phyloP scores from a whole-genome alignment of 768 basidiomycete species.

The Boletus fagicola region DNA sequence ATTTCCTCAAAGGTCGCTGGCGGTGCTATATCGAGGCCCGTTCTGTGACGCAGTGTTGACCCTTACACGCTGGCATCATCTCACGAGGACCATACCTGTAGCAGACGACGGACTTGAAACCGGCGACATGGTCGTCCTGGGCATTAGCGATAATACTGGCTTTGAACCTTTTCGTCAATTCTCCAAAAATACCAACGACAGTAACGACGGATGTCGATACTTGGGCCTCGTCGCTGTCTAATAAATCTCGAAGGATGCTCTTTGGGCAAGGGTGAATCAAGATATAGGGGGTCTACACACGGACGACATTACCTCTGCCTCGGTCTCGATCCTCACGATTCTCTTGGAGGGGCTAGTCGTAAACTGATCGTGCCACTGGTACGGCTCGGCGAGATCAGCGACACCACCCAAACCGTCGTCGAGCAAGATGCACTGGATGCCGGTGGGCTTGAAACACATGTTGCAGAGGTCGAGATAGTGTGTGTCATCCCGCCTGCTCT shows the following conservation, averaged over 20 bases:
- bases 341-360: constrained; percentile 52
- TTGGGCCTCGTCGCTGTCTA: constrained; percentile 4
- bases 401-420: constrained; percentile 67
- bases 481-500: constrained; percentile 40
- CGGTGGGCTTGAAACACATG: constrained; percentile 49
- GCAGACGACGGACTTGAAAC: constrained; percentile 75
- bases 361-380: constrained; percentile 63
- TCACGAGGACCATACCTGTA: constrained; percentile 40
- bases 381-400: constrained; percentile 46
- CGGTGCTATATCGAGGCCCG: constrained; percentile 57
- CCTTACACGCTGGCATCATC: background rate
- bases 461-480: constrained; percentile 60
- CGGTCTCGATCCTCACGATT: constrained; percentile 65
- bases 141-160: constrained; percentile 39
- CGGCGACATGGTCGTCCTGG: constrained; percentile 49
- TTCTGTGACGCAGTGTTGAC: constrained; percentile 33
- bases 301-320: constrained; percentile 58
- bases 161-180: constrained; percentile 38
- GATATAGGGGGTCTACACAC: background rate
- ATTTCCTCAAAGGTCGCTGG: constrained; percentile 27
- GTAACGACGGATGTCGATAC: constrained; percentile 18
- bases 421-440: constrained; percentile 67
- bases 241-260: constrained; percentile 23
- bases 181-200: constrained; percentile 10
- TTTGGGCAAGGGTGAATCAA: constrained; percentile 3